Base-by-base conservation (phyloP, 1,139 yeast genomes). In the Magnusiomyces sp. region DNA sequence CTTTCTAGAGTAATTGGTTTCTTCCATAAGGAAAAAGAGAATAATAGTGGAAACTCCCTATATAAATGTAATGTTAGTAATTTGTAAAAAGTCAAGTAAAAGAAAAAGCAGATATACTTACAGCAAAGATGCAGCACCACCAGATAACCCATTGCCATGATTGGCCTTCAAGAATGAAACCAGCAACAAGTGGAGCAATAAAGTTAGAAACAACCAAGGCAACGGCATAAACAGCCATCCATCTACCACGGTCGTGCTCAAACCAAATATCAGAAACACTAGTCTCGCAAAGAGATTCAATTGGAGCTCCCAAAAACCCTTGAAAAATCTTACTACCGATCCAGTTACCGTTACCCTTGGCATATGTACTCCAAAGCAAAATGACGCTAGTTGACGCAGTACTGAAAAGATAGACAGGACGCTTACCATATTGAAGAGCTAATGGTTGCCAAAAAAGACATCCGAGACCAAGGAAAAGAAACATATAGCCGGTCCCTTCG, bases 61-160 rank as follows among this genome's bases (percentile, higher is more conserved):
- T n/a, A n/a, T n/a, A n/a, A n/a, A n/a, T n/a, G n/a, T n/a, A n/a
- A n/a, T n/a, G n/a, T n/a, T n/a, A n/a, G n/a, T n/a, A n/a, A n/a
- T n/a, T n/a, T n/a, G n/a, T n/a, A n/a, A n/a, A n/a, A n/a, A n/a
- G n/a, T n/a, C n/a, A n/a, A n/a, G n/a, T n/a, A n/a, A n/a, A n/a
- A n/a, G n/a, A n/a, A n/a, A n/a, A n/a, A n/a, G n/a, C n/a, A n/a
- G n/a, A n/a, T n/a, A n/a, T n/a, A n/a, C n/a, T n/a, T n/a, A 80
- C 87, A 20, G 81, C 74, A 43, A 83, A 75, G 51, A 85, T 81
- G 38, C 82, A 87, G 39, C 85, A 86, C 72, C 79, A 70, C 82
- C 86, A 83, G 37, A 90, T 89, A 29, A 84, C 89, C 92, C 94
- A 85, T 58, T 87, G 73, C 66, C 84, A 85, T 5, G 77, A 72